Evolutionary conservation across 2,329 filamentous ascomycete genomes (phyloP).

Genomic region (Colletotrichum chlorophyti): DNA sequence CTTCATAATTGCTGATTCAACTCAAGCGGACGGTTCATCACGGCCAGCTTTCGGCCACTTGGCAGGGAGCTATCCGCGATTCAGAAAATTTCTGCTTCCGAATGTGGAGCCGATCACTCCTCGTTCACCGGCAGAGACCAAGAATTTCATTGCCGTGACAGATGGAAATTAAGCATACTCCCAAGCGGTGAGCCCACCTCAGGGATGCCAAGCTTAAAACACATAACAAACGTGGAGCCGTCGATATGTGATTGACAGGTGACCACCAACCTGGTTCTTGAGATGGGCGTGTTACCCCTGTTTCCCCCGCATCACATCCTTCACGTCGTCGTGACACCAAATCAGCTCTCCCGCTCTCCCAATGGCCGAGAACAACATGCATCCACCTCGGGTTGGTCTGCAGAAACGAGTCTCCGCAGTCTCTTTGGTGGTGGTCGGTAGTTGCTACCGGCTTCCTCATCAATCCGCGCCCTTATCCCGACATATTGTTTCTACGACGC

Average conservation of each 20-base stretch:
- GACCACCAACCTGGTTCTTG: conserved; percentile 19
- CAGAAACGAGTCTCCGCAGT: no score
- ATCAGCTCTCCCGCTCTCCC: no score
- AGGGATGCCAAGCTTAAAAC: conserved; percentile 9
- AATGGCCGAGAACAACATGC: no score
- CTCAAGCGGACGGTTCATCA: no score
- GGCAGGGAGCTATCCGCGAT: not conserved
- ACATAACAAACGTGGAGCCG: conserved; percentile 18
- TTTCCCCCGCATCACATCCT: conserved; percentile 14
- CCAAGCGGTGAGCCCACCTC: not conserved
- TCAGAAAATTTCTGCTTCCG: not conserved
- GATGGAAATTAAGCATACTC: not conserved
- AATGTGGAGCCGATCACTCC: not conserved
- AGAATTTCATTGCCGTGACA: not conserved
- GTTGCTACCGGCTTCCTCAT: no score
- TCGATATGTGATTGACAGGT: conserved; percentile 5
- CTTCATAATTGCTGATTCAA: no score
- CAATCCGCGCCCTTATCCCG: no score
- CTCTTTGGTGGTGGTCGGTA: no score
- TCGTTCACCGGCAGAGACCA: not conserved
- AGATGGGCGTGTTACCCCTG: not conserved
- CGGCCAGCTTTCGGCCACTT: no score
- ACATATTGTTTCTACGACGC: no score
- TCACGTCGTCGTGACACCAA: not conserved
- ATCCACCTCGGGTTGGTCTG: no score